Evolutionary conservation across 2,329 filamentous ascomycete species (phyloP), one percentile per base, ranked within the genome.

Genomic region (Metarhizium rileyi): DNA sequence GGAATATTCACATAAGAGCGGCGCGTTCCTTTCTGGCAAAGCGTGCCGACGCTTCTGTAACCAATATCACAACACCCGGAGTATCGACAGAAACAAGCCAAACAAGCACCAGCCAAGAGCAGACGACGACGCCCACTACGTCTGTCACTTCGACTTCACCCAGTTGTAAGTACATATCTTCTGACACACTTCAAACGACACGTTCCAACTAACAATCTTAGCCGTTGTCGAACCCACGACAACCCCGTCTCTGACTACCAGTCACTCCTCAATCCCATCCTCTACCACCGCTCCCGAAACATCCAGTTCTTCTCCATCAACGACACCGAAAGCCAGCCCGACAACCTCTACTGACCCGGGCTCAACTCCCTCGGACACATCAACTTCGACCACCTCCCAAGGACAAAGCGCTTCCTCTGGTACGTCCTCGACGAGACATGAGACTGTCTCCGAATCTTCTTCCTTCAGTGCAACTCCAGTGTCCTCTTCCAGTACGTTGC

Each of bases 401-500:
- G 50, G 49, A 22, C 52, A 53, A 27, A 40, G 52, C 22, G 47
- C 57, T 49, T 35, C 55, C 48, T 53, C 55, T 49, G 59, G 61
- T 56, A 61, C 55, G 56, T 60, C 61, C 18, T 56, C 56, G 20
- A 55, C 59, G 53, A 60, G 57, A 49, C 53, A 60, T 52, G 52
- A 57, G 47, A 54, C 62, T 58, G 53, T 54, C 55, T 60, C 63
- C 50, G 57, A 61, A 60, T 59, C 62, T 59, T 56, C 55, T 52
- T 56, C 57, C 47, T 53, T 53, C 41, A 59, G 57, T 63, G 56
- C 27, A 30, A 18, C 55, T 56, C 52, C 59, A 58, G 56, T 53
- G 46, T 61, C 60, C 56, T 53, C 62, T 49, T 58, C 63, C 52
- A 58, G 58, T 57, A 56, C 60, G 38, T 38, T 42, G 23, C 52